Base-by-base conservation (phyloP, 2,329 filamentous ascomycete species). In the Ascochyta koolunga region DNA sequence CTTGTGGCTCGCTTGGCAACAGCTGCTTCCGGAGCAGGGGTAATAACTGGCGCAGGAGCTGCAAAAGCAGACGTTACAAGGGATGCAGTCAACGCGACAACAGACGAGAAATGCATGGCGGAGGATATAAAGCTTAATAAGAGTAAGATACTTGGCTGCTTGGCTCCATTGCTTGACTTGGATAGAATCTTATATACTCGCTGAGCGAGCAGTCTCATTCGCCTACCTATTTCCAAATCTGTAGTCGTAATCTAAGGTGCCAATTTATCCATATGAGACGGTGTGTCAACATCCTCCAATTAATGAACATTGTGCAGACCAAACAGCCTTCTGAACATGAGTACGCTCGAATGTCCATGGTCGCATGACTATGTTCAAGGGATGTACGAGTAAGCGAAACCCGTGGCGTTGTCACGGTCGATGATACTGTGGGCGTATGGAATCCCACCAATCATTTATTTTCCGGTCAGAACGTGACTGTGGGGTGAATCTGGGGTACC, bases 1-100 rank as follows among this genome's bases (percentile, higher is more conserved):
- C 71, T 70, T 15, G 70, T 55, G 22, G 56, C 62, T 51, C 66
- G 62, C 54, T 66, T 67, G 18, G 45, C 50, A 7, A 58, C 33
- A 15, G 48, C 55, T 6, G 59, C 49, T 15, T 58, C 43, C 19
- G 62, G 61, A 18, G 64, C 66, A 43, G 59, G 46, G 37, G 53
- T 58, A 18, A 60, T 54, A 8, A 64, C 60, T 15, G 68, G 64
- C 16, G 72, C 58, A 6, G 66, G 67, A 3, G 60, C 65, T 35
- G 66, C 62, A 13, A 54, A 40, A 37, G 61, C 64, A 39, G 66
- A 58, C 31, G 58, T 62, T 32, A 56, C 63, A 47, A 68, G 57
- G 46, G 64, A 53, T 39, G 55, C 37, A 19, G 61, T 36, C 37
- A 61, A 54, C 44, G 56, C 51, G 56, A 56, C 27, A 49, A 60